Base-by-base conservation (phyloP, 805 yeast genomes). In the Candida succiphila region DNA sequence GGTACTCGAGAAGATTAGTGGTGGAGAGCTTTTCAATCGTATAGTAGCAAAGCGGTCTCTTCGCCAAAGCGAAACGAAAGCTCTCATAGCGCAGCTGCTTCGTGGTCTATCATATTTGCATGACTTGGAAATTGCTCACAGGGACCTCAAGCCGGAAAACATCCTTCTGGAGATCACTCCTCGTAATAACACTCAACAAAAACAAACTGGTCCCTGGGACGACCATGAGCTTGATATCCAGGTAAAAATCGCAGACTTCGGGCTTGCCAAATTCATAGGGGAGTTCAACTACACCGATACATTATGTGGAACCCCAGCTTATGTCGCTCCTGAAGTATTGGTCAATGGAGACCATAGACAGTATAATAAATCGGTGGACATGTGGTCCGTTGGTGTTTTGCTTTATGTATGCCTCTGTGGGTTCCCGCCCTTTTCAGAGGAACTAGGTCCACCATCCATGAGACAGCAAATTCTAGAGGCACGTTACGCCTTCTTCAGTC, bases 141-240 rank as follows among this genome's bases (percentile, higher is more conserved):
- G 98, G 33, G 97, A 89, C 58, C 65, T 89, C 47, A 89, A 92
- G 58, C 98, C 98, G 1, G 95, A 95, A 7, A 89, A 89, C 51
- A 61, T 89, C 25, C 65, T 89, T 30, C 61, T 41, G 58, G 75
- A 67, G 39, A 74, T 80, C 14, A 63, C 62, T 2, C 75, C 45
- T 12, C 35, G 48, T 13, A 19, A 22, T 1, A 30, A 37, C 13
- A 21, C 25, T 2, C 9, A 18, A 3, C 33, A 34, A 32, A 28
- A 17, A 9, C 53, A 44, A 30, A 48, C 49, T 4, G 74, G 74
- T 1, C 78, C 79, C 0, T 73, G 79, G 79, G 78, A 70, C 45
- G 54, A 60, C 1, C 60, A 70, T 35, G 88, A 81, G 54, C 54
- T 67, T 17, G 76, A 75, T 38, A 69, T 82, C 12, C 42, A 43